These are phyloP conservation scores for Zasmidium cellare DNA, from an alignment of 2,329 filamentous ascomycete species.

Conservation along the genomic window DNA sequence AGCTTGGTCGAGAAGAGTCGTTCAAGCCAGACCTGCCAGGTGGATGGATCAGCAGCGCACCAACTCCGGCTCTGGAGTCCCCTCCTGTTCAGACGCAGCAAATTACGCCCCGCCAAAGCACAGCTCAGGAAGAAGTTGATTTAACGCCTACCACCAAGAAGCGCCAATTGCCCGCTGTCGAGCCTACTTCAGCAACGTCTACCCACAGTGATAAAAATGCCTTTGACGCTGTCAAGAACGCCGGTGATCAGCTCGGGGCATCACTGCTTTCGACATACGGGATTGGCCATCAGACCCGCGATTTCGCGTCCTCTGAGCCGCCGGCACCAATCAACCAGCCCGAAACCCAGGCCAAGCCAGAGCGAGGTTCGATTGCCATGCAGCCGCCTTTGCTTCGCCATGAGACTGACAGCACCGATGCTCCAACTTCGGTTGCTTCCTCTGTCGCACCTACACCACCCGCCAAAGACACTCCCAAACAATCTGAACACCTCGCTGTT, in stretches of 20 bases:
- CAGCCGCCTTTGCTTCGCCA: conserved; percentile 19
- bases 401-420: conserved; percentile 21
- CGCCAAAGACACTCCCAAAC: conserved; percentile 44
- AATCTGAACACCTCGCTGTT: conserved; percentile 25
- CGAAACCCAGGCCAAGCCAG: conserved; percentile 19
- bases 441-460: conserved; percentile 46
- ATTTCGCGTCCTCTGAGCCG: conserved; percentile 32
- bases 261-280: conserved; percentile 44
- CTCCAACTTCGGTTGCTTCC: conserved; percentile 24
- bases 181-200: background rate
- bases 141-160: conserved; percentile 34
- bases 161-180: conserved; percentile 8
- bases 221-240: conserved; percentile 46
- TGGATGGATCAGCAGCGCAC: conserved; percentile 54
- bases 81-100: conserved; percentile 21
- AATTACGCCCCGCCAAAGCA: conserved; percentile 10
- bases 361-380: conserved; percentile 18
- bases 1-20: conserved; percentile 20
- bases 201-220: background rate
- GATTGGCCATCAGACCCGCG: conserved; percentile 32
- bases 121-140: conserved; percentile 27
- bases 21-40: conserved; percentile 55
- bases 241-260: conserved; percentile 50
- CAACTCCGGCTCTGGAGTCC: conserved; percentile 40
- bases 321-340: conserved; percentile 28